These are phyloP conservation scores for Flaveria ramosissima DNA, from an alignment of 129 eudicot genomes.

Conservation along the genomic window DNA sequence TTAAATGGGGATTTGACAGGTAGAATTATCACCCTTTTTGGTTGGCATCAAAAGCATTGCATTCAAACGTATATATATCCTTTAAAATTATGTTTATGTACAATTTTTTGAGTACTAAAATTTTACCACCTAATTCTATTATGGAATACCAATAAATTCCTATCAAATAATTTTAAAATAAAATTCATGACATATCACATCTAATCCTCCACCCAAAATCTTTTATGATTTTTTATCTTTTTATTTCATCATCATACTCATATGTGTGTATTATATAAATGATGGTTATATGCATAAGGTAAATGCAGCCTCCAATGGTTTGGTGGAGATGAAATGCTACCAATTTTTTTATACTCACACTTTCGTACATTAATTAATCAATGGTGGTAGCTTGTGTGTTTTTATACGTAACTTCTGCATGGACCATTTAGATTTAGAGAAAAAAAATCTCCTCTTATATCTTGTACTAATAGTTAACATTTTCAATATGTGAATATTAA, in stretches of 20 bases:
- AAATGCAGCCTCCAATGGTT: slow-evolving; percentile 26
- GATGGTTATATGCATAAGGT: neutral
- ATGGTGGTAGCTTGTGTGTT: neutral
- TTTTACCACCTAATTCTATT: too few species aligned
- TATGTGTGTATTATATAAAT: neutral
- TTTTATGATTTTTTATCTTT: too few species aligned
- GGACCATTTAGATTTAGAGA: neutral
- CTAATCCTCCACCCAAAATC: too few species aligned
- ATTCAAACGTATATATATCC: neutral
- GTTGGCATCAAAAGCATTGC: neutral
- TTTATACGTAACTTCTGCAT: neutral
- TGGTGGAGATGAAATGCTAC: slow-evolving; percentile 7
- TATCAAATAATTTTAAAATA: too few species aligned
- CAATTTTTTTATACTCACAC: slow-evolving; percentile 4
- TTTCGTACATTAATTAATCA: slow-evolving; percentile 1
- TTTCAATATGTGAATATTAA: neutral
- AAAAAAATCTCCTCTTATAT: neutral
- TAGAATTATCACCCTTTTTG: neutral
- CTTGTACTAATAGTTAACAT: neutral
- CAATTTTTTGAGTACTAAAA: too few species aligned
- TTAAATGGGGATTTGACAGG: slow-evolving; percentile 3
- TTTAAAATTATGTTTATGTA: too few species aligned
- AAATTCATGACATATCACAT: too few species aligned
- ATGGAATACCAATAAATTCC: too few species aligned
- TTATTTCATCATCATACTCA: too few species aligned